Evolutionary conservation across 2,329 filamentous ascomycete species (phyloP).

Genomic region (Colletotrichum sp.): DNA sequence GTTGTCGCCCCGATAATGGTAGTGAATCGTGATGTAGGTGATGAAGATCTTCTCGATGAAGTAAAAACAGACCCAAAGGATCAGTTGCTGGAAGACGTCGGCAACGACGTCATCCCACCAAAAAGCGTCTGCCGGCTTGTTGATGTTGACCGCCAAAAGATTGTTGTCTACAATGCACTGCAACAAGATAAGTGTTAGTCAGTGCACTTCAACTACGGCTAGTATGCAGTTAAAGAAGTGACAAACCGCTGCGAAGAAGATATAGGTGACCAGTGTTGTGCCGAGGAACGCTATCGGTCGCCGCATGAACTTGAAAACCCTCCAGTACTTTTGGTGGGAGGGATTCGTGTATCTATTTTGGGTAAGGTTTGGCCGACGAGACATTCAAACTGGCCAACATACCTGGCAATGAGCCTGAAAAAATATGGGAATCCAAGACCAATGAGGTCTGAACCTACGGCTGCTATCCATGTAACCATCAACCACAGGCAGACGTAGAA

Average conservation of each 20-base stretch:
- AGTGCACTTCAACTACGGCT: neutral
- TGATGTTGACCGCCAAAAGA: conserved; percentile 21
- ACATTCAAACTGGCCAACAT: neutral
- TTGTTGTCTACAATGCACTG: conserved; percentile 22
- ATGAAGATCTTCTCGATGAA: conserved; percentile 31
- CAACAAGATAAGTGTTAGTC: neutral
- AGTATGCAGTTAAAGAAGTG: neutral
- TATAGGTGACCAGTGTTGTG: conserved; percentile 12
- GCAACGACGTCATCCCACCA: conserved; percentile 7
- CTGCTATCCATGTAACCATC: conserved; percentile 23
- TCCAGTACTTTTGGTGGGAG: conserved; percentile 31
- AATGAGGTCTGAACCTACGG: conserved; percentile 22
- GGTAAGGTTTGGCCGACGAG: neutral
- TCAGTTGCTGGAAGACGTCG: neutral
- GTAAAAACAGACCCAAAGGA: conserved; percentile 31
- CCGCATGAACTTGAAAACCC: conserved; percentile 26
- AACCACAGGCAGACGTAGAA: conserved; percentile 28
- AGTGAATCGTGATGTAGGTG: conserved; percentile 32
- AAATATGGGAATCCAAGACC: conserved; percentile 26
- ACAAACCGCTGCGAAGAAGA: conserved; percentile 22
- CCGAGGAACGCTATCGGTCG: conserved; percentile 26
- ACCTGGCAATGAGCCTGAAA: conserved; percentile 29
- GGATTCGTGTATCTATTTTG: conserved; percentile 30
- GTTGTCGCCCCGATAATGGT: conserved; percentile 28
- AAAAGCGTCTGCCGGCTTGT: conserved; percentile 1